A percentile compares a stretch with the other conserved stretches of the same genome.
Conservation (phyloP, 2,329 filamentous ascomycete species). For the Hypomyces perniciosus region DNA sequence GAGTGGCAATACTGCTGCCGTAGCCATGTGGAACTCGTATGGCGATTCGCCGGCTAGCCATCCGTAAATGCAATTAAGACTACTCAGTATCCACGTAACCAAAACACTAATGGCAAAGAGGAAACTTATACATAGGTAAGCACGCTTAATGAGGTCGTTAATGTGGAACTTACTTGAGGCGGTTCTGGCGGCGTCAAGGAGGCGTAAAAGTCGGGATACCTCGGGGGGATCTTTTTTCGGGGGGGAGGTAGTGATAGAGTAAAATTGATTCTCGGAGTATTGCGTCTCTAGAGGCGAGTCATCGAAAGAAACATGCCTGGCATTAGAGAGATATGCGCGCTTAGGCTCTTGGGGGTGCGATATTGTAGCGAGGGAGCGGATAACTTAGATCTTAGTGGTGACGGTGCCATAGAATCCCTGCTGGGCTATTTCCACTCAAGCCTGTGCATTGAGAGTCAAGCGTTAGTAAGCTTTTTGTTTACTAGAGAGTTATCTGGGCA, state of each 20-base stretch:
- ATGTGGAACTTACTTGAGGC: constrained; percentile 31
- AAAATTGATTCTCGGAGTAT: constrained; percentile 25
- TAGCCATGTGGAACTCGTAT: constrained; percentile 63
- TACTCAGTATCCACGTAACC: constrained; percentile 60
- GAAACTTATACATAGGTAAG: constrained; percentile 55
- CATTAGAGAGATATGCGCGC: constrained; percentile 14
- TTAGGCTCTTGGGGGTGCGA: constrained; percentile 20
- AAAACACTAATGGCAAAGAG: constrained; percentile 56
- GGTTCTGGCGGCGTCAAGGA: constrained; percentile 22
- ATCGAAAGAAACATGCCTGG: constrained; percentile 21
- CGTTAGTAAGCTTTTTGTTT: not conserved
- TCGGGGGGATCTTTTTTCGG: constrained; percentile 9
- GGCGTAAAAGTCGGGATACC: constrained; percentile 12
- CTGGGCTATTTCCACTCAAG: constrained; percentile 22
- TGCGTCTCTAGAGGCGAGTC: constrained; percentile 6
- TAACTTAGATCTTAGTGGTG: constrained; percentile 46
- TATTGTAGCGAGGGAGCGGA: constrained; percentile 24
- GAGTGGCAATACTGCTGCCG: constrained; percentile 66
- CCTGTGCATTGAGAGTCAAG: constrained; percentile 12
- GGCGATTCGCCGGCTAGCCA: constrained; percentile 48
- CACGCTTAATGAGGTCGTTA: constrained; percentile 52
- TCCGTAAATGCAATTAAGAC: constrained; percentile 67
- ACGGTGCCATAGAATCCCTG: constrained; percentile 44
- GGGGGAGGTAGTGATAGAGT: constrained; percentile 27
- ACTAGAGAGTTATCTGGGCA: constrained; percentile 1